Evolutionary conservation across 192 early-diverging fungal species (phyloP).

Genomic region (Coemansia sp.): DNA sequence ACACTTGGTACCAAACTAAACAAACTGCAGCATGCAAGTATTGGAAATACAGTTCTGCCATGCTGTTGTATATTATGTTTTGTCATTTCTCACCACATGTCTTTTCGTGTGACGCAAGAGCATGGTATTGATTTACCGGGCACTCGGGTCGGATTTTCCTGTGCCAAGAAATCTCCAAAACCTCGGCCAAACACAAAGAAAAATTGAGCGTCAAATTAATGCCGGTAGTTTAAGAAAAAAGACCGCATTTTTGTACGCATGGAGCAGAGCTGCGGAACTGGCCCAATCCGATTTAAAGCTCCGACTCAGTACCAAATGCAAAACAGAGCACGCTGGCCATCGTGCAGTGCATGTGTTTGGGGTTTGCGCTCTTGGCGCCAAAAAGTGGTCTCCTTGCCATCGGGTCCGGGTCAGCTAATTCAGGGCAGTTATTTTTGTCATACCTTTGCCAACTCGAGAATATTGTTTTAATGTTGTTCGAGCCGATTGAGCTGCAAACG

Average conservation of each 20-base stretch:
- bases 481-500: too few species aligned
- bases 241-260: not conserved
- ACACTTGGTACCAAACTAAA: not conserved
- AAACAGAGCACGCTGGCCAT: not conserved
- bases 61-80: not conserved
- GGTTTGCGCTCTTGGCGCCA: too few species aligned
- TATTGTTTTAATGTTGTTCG: too few species aligned
- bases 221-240: not conserved
- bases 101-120: not conserved
- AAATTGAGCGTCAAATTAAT: not conserved
- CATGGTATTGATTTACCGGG: not conserved
- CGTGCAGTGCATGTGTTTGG: too few species aligned
- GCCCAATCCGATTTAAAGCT: not conserved
- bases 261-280: not conserved
- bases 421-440: too few species aligned
- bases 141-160: not conserved
- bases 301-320: too few species aligned
- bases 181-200: not conserved
- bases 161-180: not conserved
- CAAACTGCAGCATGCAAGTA: too few species aligned
- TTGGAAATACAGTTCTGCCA: too few species aligned
- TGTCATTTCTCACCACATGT: not conserved
- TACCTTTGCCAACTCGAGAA: too few species aligned
- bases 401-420: too few species aligned
- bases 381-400: too few species aligned